Evolutionary conservation across 2,329 filamentous ascomycete genomes (phyloP).

Genomic region (Fonsecaea multimorphosa): DNA sequence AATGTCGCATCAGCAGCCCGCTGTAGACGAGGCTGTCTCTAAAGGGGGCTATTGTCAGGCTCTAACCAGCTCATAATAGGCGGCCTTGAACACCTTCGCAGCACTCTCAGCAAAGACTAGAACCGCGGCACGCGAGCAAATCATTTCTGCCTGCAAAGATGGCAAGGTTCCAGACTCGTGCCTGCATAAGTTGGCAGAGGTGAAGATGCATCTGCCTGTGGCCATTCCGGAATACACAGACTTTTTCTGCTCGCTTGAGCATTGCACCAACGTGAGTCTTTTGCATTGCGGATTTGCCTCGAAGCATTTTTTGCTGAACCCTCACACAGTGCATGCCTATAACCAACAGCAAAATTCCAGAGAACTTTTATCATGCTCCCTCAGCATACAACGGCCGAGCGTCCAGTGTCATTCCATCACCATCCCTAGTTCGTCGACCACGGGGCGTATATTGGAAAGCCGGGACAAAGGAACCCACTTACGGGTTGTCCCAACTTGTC

Average conservation of each 20-base stretch:
- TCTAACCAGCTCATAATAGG: conserved; percentile 34
- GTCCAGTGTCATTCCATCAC: conserved; percentile 28
- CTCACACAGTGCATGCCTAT: conserved; percentile 34
- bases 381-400: conserved; percentile 61
- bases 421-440: conserved; percentile 21
- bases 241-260: conserved; percentile 62
- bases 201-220: conserved; percentile 62
- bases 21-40: background rate
- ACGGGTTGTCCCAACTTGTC: conserved; percentile 65
- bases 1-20: background rate
- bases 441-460: conserved; percentile 22
- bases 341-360: conserved; percentile 49
- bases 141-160: conserved; percentile 18
- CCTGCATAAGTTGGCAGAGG: conserved; percentile 46
- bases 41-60: background rate
- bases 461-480: conserved; percentile 40
- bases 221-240: conserved; percentile 64
- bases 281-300: background rate
- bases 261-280: conserved; percentile 46
- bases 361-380: conserved; percentile 57
- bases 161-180: conserved; percentile 18
- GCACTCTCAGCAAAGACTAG: conserved; percentile 47
- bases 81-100: conserved; percentile 59
- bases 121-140: conserved; percentile 17
- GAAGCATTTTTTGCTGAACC: background rate